Conservation (phyloP, 352 stramenopile genomes). For the Aphanomyces euteiches region DNA sequence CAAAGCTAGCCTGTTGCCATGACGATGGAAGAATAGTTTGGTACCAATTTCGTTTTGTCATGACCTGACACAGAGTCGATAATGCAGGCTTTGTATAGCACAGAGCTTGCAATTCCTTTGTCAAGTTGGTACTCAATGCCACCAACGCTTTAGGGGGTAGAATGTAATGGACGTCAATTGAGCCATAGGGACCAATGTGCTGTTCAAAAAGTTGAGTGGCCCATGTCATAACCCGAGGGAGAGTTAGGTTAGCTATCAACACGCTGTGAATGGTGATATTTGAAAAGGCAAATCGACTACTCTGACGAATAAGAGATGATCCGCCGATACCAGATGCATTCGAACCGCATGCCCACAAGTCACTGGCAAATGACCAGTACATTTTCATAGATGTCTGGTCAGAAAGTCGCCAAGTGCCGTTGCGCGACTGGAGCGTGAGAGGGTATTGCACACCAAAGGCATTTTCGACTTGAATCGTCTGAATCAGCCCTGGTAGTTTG, state of each 20-base stretch:
- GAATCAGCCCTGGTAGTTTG: conserved; percentile 1
- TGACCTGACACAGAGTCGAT: too few species aligned
- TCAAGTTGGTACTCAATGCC: too few species aligned
- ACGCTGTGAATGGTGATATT: not conserved
- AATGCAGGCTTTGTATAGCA: too few species aligned
- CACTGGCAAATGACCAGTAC: not conserved
- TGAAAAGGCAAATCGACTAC: not conserved
- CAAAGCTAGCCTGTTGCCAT: not conserved
- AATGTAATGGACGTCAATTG: not conserved
- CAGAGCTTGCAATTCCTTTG: too few species aligned
- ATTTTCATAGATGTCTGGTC: conserved; percentile 3
- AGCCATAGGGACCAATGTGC: not conserved
- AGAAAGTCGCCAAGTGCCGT: conserved; percentile 8
- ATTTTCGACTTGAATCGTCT: not conserved
- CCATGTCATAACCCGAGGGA: not conserved
- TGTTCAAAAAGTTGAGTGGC: not conserved
- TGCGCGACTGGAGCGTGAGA: not conserved
- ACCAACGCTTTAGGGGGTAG: too few species aligned
- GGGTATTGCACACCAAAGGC: conserved; percentile 20
- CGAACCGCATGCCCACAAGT: not conserved
- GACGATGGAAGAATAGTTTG: not conserved
- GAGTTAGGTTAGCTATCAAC: not conserved
- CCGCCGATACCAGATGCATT: not conserved
- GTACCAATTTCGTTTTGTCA: not conserved
- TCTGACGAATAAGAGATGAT: not conserved